phyloP scores from a whole-genome alignment of 2,329 filamentous ascomycete species.

The Alternaria sp. region DNA sequence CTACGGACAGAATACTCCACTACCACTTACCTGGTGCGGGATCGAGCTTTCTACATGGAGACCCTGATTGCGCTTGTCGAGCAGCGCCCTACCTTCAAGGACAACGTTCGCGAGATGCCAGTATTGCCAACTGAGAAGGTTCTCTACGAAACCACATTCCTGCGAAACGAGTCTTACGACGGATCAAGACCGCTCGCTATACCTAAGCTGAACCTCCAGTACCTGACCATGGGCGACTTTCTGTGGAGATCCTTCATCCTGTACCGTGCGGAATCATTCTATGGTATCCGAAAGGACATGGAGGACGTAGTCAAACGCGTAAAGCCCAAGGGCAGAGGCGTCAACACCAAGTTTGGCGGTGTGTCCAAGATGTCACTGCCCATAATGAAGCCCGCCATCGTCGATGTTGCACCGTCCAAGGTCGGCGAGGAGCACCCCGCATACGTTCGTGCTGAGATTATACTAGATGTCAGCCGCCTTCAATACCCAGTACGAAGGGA shows the following conservation, averaged over 20 bases:
- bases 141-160: conserved; percentile 80
- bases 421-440: conserved; percentile 88
- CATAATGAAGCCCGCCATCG: conserved; percentile 83
- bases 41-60: conserved; percentile 74
- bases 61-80: conserved; percentile 79
- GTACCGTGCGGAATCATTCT: conserved; percentile 91
- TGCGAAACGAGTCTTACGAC: conserved; percentile 86
- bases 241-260: conserved; percentile 93
- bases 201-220: conserved; percentile 94
- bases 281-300: conserved; percentile 90
- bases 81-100: conserved; percentile 81
- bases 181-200: conserved; percentile 87
- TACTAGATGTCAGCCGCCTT: conserved; percentile 82
- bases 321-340: conserved; percentile 74
- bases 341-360: conserved; percentile 76
- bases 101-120: conserved; percentile 73
- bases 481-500: conserved; percentile 79
- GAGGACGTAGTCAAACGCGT: conserved; percentile 83
- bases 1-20: conserved; percentile 84
- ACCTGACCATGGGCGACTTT: conserved; percentile 93
- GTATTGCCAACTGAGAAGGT: conserved; percentile 84
- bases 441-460: conserved; percentile 84
- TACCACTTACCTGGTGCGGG: conserved; percentile 68
- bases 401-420: conserved; percentile 83
- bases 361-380: conserved; percentile 92